Percentiles rank a stretch among this genome's conserved stretches.
Evolutionary conservation across 352 stramenopile genomes (phyloP).

Genomic region (Pythium graminicola): DNA sequence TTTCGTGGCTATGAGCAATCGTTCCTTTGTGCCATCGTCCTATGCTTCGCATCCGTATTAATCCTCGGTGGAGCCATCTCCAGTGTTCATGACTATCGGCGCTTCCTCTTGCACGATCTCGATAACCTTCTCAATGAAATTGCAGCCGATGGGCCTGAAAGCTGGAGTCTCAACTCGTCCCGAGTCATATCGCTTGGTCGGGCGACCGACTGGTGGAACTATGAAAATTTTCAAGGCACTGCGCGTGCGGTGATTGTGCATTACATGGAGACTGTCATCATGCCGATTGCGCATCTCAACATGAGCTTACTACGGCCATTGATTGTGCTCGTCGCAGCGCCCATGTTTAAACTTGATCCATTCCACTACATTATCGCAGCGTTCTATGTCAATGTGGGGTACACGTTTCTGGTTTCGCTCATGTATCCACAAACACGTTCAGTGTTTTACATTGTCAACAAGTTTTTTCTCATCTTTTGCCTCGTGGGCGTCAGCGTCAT

Average conservation of each 20-base stretch:
- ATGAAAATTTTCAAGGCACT: constrained; percentile 46
- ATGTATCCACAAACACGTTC: constrained; percentile 55
- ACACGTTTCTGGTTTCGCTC: constrained; percentile 51
- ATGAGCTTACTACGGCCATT: constrained; percentile 59
- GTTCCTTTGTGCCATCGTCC: constrained; percentile 54
- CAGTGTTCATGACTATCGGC: constrained; percentile 35
- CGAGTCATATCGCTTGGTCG: constrained; percentile 27
- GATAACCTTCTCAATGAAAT: constrained; percentile 42
- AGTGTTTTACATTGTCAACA: constrained; percentile 59
- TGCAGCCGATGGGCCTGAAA: constrained; percentile 3
- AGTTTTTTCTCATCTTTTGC: constrained; percentile 64
- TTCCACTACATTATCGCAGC: constrained; percentile 63
- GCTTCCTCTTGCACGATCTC: constrained; percentile 44
- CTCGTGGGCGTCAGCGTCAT: constrained; percentile 47
- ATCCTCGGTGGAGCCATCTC: constrained; percentile 42
- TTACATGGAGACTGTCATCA: constrained; percentile 52
- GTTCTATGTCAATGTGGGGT: constrained; percentile 60
- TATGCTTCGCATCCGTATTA: constrained; percentile 56
- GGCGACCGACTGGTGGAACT: constrained; percentile 49
- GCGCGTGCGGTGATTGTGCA: constrained; percentile 31
- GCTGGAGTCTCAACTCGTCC: constrained; percentile 7
- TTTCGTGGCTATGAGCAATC: constrained; percentile 56
- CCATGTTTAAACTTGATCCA: constrained; percentile 69
- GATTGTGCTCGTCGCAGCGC: constrained; percentile 50
- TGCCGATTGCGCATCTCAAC: constrained; percentile 66